Conservation (phyloP, 495 filamentous ascomycete genomes). For the Aspergillus ellipticus region DNA sequence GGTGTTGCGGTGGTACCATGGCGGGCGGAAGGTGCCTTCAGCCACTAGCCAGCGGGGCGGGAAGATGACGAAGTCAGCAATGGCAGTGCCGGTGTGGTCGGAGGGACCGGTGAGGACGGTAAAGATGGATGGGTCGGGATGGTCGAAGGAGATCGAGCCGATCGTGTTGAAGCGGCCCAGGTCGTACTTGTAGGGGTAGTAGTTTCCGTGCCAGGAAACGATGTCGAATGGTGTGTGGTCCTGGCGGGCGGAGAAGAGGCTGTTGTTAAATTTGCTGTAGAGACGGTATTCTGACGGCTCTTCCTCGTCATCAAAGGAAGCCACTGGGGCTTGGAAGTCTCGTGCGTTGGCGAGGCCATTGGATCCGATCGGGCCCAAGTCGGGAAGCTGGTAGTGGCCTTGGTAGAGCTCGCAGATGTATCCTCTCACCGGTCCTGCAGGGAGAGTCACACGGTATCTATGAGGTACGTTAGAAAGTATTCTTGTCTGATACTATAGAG, state of each 20-base stretch:
- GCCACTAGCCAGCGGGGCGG: slow-evolving; percentile 76
- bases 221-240: slow-evolving; percentile 77
- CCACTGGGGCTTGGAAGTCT: slow-evolving; percentile 84
- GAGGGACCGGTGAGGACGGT: slow-evolving; percentile 76
- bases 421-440: slow-evolving; percentile 63
- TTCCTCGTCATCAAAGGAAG: slow-evolving; percentile 64
- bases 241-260: slow-evolving; percentile 70
- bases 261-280: slow-evolving; percentile 74
- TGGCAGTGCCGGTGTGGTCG: slow-evolving; percentile 66
- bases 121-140: slow-evolving; percentile 79
- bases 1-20: slow-evolving; percentile 75
- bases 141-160: slow-evolving; percentile 70
- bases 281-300: slow-evolving; percentile 51
- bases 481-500: slow-evolving; percentile 28
- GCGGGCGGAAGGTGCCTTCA: slow-evolving; percentile 76
- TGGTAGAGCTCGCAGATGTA: slow-evolving; percentile 88
- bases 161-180: slow-evolving; percentile 76
- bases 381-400: slow-evolving; percentile 78
- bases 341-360: slow-evolving; percentile 83
- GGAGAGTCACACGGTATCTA: slow-evolving; percentile 69
- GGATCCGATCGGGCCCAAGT: slow-evolving; percentile 84
- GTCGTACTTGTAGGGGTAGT: slow-evolving; percentile 87
- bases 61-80: slow-evolving; percentile 83
- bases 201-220: slow-evolving; percentile 74
- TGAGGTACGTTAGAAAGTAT: background rate